A percentile compares a stretch with the other conserved stretches of the same genome.
phyloP scores from a whole-genome alignment of 169 alveolate species.

The Eimeria tenella region DNA sequence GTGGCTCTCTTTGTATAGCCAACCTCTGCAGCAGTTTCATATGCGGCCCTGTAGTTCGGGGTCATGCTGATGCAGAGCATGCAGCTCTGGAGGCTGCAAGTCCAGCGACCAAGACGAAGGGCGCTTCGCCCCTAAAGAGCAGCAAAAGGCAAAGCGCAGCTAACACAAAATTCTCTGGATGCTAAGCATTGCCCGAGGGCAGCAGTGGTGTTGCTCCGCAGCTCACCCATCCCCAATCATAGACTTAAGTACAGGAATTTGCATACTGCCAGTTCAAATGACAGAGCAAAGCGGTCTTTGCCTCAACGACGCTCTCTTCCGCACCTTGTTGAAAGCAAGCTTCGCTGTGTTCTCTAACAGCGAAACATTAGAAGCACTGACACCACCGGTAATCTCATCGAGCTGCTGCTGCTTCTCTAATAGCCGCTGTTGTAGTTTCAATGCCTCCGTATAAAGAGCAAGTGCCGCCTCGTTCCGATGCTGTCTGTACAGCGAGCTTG shows the following conservation, averaged over 20 bases:
- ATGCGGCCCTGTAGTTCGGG: conserved; percentile 75
- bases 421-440: conserved; percentile 70
- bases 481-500: conserved; percentile 70
- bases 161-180: not conserved
- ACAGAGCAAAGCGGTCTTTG: not conserved
- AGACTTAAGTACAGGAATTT: not conserved
- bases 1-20: not conserved
- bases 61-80: conserved; percentile 56
- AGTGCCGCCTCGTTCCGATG: conserved; percentile 74
- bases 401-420: conserved; percentile 74
- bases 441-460: conserved; percentile 68
- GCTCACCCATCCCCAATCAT: too few species aligned
- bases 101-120: conserved; percentile 75
- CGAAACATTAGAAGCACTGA: conserved; percentile 48
- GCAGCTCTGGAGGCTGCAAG: conserved; percentile 63
- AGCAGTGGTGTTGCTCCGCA: too few species aligned
- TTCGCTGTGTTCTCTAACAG: conserved; percentile 77
- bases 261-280: not conserved
- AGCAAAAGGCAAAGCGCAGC: not conserved
- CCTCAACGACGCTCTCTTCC: not conserved
- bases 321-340: conserved; percentile 75
- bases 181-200: not conserved
- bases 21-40: conserved; percentile 78
- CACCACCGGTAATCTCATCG: conserved; percentile 61
- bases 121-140: conserved; percentile 74